Evolutionary conservation across 2,329 filamentous ascomycete species (phyloP), one percentile per base, ranked within the genome.

Genomic region (Capronia americana): DNA sequence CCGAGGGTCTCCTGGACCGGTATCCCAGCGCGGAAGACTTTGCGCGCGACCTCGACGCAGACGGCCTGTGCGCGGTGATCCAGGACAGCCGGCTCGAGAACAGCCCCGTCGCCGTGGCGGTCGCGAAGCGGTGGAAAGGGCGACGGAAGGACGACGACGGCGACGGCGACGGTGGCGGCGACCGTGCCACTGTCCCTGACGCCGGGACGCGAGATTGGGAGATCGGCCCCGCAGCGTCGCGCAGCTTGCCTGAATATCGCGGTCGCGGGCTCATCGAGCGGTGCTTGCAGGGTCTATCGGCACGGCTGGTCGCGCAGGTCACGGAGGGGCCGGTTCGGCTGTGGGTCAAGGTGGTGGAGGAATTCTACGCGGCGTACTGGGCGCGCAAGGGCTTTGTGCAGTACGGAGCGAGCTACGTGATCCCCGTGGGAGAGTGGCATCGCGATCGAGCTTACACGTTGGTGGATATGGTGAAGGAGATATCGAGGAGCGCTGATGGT

Each of bases 11-110:
- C 23, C 55, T 57, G 32, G 55, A 57, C 55, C 55, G 55, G 32
- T 57, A 57, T 57, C 55, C 55, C 55, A 57, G 55, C 34, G 32
- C 55, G 55, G 55, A 57, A 57, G 55, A 57, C 32, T 57, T 57
- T 46, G 32, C 34, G 32, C 32, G 32, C 32, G 55, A 57, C 55
- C 55, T 57, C 55, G 55, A 28, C 20, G n/a, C 20, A 57, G 55
- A 57, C 34, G 55, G 55, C 20, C 55, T 57, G 32, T 57, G 55
- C 17, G 55, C 55, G 34, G 34, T 57, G 32, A 57, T 57, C 34
- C 55, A 57, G 23, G 55, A 57, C 55, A 46, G 55, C 55, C 55
- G 34, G 55, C 32, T 28, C 32, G 55, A 46, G 55, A 57, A 46
- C 32, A 11, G n/a, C n/a, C 55, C 55, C 55, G 55, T 57, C 34